Evolutionary conservation across 768 basidiomycete species (phyloP), one percentile per base, ranked within the genome.

Genomic region (Leucogyrophana mollusca): DNA sequence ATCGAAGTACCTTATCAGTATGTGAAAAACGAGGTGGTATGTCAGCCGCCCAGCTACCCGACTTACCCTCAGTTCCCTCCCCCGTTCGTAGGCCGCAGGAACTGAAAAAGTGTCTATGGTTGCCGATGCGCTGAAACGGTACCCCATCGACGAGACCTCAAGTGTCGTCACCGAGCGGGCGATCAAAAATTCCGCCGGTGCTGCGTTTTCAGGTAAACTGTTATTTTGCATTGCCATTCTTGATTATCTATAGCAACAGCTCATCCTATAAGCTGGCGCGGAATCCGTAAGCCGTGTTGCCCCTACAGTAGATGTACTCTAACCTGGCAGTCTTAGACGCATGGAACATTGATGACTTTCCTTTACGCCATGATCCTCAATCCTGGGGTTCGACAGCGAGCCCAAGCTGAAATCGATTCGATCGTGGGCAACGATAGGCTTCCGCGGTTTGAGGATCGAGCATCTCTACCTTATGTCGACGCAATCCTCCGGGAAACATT

Each of bases 301-400:
- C 5, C 20, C n/a, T 21, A 1, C 16, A 9, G 21, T 40, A 4
- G 27, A 30, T 7, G 43, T 46, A 16, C 11, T 25, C 50, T 24
- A 39, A 4, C 25, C 13, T 47, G 40, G 41, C 7, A 32, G 50
- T 43, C 25, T 16, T 44, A 64, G 64, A 56, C 25, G 14, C 42
- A 44, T 48, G 43, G 45, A 2, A 48, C 35, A 1, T 1, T 66
- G 10, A 43, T 36, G 16, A 42, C 58, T 7, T 60, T 64, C 43
- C 18, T 64, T 16, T 60, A 62, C 9, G 49, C 57, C 8, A 63
- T 63, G 61, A 52, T 60, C 21, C 42, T 64, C 34, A 55, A 54
- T 14, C 62, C 61, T 5, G 57, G 54, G 13, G 56, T 34, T 3
- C 60, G 56, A 35, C 47, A 17, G 35, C 57, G 40, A 44, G 60